A percentile compares a stretch with the other conserved stretches of the same genome.
phyloP scores from a whole-genome alignment of 1,284 basidiomycete species.

The Athelia psychrophila region DNA sequence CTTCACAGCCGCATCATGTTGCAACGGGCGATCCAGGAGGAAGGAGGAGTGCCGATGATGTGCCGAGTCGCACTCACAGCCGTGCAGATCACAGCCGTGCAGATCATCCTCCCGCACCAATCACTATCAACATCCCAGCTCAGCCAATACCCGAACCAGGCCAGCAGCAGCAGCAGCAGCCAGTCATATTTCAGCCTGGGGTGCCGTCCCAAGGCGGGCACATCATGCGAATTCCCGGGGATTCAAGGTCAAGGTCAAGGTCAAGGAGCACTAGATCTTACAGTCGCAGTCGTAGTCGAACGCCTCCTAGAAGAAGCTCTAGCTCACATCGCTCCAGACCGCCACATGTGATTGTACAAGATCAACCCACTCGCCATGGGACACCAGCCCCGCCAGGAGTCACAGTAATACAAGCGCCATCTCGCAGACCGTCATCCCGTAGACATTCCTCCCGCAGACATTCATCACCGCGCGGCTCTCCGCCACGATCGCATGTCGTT shows the following conservation, averaged over 20 bases:
- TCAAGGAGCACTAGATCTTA: neutral
- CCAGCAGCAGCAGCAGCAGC: no score
- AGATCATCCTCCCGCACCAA: neutral
- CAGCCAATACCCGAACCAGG: constrained; percentile 9
- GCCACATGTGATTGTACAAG: no score
- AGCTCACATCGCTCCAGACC: no score
- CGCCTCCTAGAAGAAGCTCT: no score
- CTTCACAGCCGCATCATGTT: neutral
- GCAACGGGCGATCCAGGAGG: no score
- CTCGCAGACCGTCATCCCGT: neutral
- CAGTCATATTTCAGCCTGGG: neutral
- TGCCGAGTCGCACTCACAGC: neutral
- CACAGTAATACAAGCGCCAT: no score
- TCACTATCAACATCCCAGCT: constrained; percentile 5
- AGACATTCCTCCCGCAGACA: constrained; percentile 5
- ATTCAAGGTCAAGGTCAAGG: neutral
- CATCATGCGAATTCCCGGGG: neutral
- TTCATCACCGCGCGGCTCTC: constrained; percentile 2
- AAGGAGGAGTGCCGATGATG: neutral
- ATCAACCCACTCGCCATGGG: no score
- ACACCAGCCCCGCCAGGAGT: no score
- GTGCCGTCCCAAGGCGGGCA: neutral
- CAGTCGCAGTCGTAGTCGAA: neutral
- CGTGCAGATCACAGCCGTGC: neutral
- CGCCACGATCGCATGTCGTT: constrained; percentile 9